Evolutionary conservation across 1,284 basidiomycete genomes (phyloP).

Genomic region (Lentinus polychrous): DNA sequence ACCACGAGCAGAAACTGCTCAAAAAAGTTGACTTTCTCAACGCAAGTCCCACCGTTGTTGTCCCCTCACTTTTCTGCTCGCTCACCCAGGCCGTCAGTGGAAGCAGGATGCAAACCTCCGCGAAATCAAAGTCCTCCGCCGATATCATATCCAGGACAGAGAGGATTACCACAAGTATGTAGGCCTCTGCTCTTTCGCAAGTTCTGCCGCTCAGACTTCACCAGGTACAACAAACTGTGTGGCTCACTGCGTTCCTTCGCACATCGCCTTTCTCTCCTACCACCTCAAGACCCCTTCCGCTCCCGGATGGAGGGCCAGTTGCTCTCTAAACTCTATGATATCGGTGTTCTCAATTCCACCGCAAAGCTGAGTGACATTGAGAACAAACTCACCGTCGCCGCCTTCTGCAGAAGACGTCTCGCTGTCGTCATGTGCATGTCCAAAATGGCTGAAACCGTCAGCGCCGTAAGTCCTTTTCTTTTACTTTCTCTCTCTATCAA

Average conservation of each 20-base stretch:
- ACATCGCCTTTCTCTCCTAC: slow-evolving; percentile 83
- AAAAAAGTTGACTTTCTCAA: slow-evolving; percentile 94
- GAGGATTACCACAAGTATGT: slow-evolving; percentile 92
- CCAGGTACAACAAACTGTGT: slow-evolving; percentile 92
- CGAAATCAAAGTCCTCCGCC: slow-evolving; percentile 92
- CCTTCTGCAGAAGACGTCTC: slow-evolving; percentile 87
- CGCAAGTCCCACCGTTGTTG: slow-evolving; percentile 39
- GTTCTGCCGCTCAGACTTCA: slow-evolving; percentile 5
- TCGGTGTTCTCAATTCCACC: slow-evolving; percentile 80
- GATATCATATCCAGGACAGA: slow-evolving; percentile 91
- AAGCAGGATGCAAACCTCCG: slow-evolving; percentile 91
- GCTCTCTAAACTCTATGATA: slow-evolving; percentile 94
- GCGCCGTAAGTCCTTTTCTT: slow-evolving; percentile 59
- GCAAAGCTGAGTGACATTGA: slow-evolving; percentile 90
- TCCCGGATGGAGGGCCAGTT: slow-evolving; percentile 81
- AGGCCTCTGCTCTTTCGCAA: slow-evolving; percentile 6
- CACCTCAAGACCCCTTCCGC: slow-evolving; percentile 87
- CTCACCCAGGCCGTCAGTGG: slow-evolving; percentile 59
- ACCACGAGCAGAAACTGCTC: slow-evolving; percentile 90
- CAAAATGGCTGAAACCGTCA: slow-evolving; percentile 96
- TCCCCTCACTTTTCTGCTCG: neutral
- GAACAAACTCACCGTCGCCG: slow-evolving; percentile 92
- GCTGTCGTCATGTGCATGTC: slow-evolving; percentile 90
- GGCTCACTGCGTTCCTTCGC: slow-evolving; percentile 84
- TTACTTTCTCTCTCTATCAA: slow-evolving; percentile 3